Evolutionary conservation across 1,284 basidiomycete genomes (phyloP).

Genomic region (Ceratobasidium sp.): DNA sequence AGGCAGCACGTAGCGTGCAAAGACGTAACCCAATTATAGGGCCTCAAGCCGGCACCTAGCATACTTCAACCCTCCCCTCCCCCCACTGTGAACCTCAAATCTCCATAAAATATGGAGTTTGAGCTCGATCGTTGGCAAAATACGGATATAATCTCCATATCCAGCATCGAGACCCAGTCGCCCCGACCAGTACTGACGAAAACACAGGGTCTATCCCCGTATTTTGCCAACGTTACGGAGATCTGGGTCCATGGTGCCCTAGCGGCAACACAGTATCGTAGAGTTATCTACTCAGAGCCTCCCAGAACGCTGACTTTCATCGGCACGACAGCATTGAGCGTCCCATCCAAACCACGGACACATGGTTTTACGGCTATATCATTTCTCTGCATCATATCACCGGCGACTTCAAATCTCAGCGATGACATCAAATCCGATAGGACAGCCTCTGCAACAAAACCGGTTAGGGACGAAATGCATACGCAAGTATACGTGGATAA

Average conservation of each 20-base stretch:
- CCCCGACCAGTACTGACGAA: too few species aligned
- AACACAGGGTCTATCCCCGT: too few species aligned
- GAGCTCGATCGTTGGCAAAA: too few species aligned
- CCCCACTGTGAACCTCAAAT: too few species aligned
- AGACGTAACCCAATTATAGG: too few species aligned
- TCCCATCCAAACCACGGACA: background rate
- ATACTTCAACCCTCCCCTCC: too few species aligned
- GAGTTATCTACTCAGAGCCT: constrained; percentile 33
- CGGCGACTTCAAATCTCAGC: background rate
- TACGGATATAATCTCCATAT: too few species aligned
- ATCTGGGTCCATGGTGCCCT: background rate
- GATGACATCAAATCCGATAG: background rate
- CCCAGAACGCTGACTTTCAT: background rate
- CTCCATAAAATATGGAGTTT: too few species aligned
- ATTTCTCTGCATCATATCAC: background rate
- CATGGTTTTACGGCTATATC: background rate
- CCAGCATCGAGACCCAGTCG: too few species aligned
- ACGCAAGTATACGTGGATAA: background rate
- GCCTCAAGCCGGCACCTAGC: too few species aligned
- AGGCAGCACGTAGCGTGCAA: too few species aligned
- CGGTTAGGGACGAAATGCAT: background rate
- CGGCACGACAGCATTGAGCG: background rate
- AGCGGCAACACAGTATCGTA: background rate
- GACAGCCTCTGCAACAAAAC: background rate
- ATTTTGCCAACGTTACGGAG: too few species aligned